Conservation (phyloP, 2,329 filamentous ascomycete species). For the Pseudopithomyces maydicus region DNA sequence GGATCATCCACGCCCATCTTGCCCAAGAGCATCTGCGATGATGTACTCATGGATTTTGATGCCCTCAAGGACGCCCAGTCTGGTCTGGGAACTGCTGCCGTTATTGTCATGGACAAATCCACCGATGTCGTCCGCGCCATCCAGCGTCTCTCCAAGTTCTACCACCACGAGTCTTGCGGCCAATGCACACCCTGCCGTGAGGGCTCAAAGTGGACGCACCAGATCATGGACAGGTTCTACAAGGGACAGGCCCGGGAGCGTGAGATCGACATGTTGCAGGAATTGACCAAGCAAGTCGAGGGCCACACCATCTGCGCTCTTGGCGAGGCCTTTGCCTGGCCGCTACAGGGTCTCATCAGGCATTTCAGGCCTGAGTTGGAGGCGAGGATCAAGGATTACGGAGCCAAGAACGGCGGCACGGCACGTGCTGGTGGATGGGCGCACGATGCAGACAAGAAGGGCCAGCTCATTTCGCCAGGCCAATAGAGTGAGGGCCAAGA, state of each 20-base stretch:
- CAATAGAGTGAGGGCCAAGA: slow-evolving; percentile 63
- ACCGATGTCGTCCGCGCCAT: slow-evolving; percentile 96
- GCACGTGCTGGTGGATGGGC: slow-evolving; percentile 88
- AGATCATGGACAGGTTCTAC: slow-evolving; percentile 98
- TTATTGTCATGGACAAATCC: slow-evolving; percentile 99
- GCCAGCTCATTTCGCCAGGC: slow-evolving; percentile 84
- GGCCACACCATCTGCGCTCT: slow-evolving; percentile 98
- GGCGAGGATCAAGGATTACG: slow-evolving; percentile 83
- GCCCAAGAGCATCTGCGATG: slow-evolving; percentile 86
- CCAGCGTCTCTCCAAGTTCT: slow-evolving; percentile 91
- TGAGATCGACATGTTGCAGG: slow-evolving; percentile 99
- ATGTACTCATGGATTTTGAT: slow-evolving; percentile 99
- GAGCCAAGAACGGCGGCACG: slow-evolving; percentile 72
- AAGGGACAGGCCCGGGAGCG: slow-evolving; percentile 84
- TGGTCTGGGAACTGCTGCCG: slow-evolving; percentile 93
- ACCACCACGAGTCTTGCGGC: slow-evolving; percentile 96
- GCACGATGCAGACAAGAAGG: slow-evolving; percentile 74
- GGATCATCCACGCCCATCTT: slow-evolving; percentile 96
- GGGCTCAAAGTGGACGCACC: slow-evolving; percentile 97
- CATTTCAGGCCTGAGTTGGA: slow-evolving; percentile 98
- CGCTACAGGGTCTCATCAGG: slow-evolving; percentile 95
- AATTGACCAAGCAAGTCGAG: slow-evolving; percentile 98
- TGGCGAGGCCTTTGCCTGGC: slow-evolving; percentile 98
- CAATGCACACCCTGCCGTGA: slow-evolving; percentile 99
- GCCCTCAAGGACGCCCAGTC: slow-evolving; percentile 97